Conservation (phyloP, 225 moss, liverwort and hornwort species). For the Physcomitrium patens region DNA sequence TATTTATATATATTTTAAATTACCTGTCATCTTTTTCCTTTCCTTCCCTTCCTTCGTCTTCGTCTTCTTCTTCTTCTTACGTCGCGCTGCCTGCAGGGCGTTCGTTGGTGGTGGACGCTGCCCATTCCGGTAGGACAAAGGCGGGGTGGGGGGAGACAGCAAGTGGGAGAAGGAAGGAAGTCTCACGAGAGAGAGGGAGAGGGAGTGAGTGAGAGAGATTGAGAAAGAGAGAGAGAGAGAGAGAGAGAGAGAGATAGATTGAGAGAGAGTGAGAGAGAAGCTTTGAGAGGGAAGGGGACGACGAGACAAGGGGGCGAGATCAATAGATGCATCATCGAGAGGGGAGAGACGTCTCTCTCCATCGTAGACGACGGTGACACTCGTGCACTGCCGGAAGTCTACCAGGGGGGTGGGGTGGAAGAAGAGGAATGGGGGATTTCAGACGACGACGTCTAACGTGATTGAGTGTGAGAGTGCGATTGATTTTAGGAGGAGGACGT, state of each 20-base stretch:
- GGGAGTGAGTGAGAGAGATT: not conserved
- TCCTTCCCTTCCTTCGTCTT: too few relatives aligned
- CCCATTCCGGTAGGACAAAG: not conserved
- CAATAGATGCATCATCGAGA: constrained; percentile 18
- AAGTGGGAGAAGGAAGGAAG: not conserved
- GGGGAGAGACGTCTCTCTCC: constrained; percentile 22
- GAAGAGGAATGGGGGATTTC: not conserved
- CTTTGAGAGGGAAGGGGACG: constrained; percentile 6
- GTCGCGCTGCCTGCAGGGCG: not conserved
- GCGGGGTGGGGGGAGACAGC: not conserved
- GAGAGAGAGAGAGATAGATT: not conserved
- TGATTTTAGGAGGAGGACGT: too few relatives aligned
- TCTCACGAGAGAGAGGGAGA: not conserved
- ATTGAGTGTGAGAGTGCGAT: too few relatives aligned
- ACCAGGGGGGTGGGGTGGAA: too few relatives aligned
- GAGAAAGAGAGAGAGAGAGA: not conserved
- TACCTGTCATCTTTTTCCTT: too few relatives aligned
- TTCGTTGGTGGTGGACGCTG: not conserved
- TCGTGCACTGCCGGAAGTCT: not conserved
- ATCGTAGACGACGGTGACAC: constrained; percentile 16
- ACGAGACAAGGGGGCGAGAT: constrained; percentile 17
- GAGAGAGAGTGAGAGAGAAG: not conserved
- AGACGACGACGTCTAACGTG: not conserved
- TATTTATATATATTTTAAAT: too few relatives aligned
- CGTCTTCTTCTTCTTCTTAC: too few relatives aligned